These are phyloP conservation scores for Fusarium sp. DNA, from an alignment of 2,329 filamentous ascomycete species.

Conservation along the genomic window DNA sequence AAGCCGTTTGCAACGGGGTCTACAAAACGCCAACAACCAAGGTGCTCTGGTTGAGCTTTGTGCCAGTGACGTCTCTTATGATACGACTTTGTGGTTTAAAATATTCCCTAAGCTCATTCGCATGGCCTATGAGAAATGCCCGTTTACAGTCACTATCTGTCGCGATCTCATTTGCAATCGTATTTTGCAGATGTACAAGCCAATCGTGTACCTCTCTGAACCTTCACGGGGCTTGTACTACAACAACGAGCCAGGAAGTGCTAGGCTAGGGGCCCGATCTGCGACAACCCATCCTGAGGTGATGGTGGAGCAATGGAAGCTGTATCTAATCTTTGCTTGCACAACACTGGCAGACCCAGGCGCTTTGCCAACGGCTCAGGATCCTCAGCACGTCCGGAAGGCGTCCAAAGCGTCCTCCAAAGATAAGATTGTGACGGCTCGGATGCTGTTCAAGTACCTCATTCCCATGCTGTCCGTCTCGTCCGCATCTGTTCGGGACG, in stretches of 20 bases:
- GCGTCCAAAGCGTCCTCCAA: constrained; percentile 74
- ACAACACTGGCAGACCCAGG: constrained; percentile 91
- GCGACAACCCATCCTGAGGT: constrained; percentile 83
- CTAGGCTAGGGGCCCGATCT: constrained; percentile 60
- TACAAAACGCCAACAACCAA: constrained; percentile 83
- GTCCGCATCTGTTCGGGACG: constrained; percentile 83
- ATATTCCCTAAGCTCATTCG: constrained; percentile 95
- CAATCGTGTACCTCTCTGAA: constrained; percentile 82
- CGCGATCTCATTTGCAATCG: constrained; percentile 93
- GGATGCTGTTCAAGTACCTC: constrained; percentile 89
- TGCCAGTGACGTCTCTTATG: constrained; percentile 93
- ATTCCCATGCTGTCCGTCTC: constrained; percentile 86
- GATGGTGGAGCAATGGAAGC: constrained; percentile 95
- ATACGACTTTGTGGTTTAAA: constrained; percentile 96
- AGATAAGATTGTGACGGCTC: constrained; percentile 86
- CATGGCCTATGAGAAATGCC: constrained; percentile 89
- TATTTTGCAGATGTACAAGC: constrained; percentile 90
- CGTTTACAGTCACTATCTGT: constrained; percentile 88
- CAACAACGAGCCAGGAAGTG: constrained; percentile 67
- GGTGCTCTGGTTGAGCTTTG: constrained; percentile 93
- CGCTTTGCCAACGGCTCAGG: constrained; percentile 59
- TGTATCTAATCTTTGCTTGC: constrained; percentile 96
- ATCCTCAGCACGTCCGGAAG: constrained; percentile 81
- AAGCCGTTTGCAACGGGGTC: constrained; percentile 88
- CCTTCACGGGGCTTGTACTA: constrained; percentile 71